Evolutionary conservation across 1,139 yeast species (phyloP), one percentile per base, ranked within the genome.

Genomic region (Taphrina wiesneri): DNA sequence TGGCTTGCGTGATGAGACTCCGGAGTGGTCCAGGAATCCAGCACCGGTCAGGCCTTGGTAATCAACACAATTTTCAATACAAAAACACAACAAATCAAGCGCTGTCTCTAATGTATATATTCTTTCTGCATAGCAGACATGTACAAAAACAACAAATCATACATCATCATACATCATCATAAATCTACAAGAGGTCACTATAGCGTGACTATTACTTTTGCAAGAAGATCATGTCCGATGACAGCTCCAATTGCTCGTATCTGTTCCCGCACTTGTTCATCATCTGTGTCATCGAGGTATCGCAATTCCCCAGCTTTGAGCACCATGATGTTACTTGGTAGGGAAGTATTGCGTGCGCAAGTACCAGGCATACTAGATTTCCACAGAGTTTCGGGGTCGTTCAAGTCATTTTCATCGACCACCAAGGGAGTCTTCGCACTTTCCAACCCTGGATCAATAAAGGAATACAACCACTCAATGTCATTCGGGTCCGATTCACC

Each of bases 1-100:
- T 19, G 49, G 49, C 11, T 23, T 54, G 13, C 59, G 59, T 25
- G 59, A 54, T 9, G 49, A 39, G 9, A 54, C 46, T 6, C 34
- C 59, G 32, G 59, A 54, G n/a, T 54, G 59, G 59, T 28, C 36
- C 13, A 17, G 49, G 28, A 45, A 45, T 45, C 49, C 49, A 9
- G 28, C 49, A 23, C 28, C 25, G 3, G 28, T 45, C 28, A 19
- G 49, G 7, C 25, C 28, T 11, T 45, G 49, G 49, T 45, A 23
- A 21, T 32, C 13, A 13, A 32, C 39, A 9, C 13, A 9, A 32
- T 32, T 32, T 13, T 32, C 39, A 32, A 9, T 32, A n/a, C n/a
- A n/a, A n/a, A n/a, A n/a, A n/a, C n/a, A n/a, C n/a, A n/a, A n/a
- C n/a, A n/a, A n/a, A n/a, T n/a, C n/a, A n/a, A n/a, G n/a, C n/a